Conservation (phyloP, 352 stramenopile species). For the Globisporangium carolinianum region DNA sequence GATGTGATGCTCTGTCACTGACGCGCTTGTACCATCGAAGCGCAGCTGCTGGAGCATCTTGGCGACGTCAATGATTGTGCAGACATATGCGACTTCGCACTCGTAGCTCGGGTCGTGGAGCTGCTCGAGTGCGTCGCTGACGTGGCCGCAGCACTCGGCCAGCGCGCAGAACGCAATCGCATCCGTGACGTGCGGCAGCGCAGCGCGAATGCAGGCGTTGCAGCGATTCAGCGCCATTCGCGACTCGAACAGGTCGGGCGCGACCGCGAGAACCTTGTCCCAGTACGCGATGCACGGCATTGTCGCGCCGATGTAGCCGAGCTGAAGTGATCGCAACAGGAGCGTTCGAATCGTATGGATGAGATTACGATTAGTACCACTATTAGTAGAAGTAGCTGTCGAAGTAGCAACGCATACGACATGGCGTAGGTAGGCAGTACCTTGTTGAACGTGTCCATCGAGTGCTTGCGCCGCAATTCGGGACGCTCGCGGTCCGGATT, state of each 20-base stretch:
- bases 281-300: conserved; percentile 55
- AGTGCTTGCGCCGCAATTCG: conserved; percentile 48
- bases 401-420: not conserved
- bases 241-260: conserved; percentile 45
- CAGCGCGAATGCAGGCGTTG: conserved; percentile 34
- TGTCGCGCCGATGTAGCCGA: conserved; percentile 47
- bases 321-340: conserved; percentile 7
- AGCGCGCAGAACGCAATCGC: conserved; percentile 50
- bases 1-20: not conserved
- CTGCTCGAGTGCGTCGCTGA: conserved; percentile 40
- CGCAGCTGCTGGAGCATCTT: conserved; percentile 17
- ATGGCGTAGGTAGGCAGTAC: conserved; percentile 7
- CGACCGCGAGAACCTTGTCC: conserved; percentile 36
- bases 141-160: conserved; percentile 43
- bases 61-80: conserved; percentile 37
- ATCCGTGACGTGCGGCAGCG: conserved; percentile 36
- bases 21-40: conserved; percentile 7
- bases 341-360: not conserved
- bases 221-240: conserved; percentile 25
- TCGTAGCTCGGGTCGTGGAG: conserved; percentile 48
- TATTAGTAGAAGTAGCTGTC: not conserved
- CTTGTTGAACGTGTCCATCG: conserved; percentile 50
- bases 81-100: conserved; percentile 52
- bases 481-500: conserved; percentile 36
- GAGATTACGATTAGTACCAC: no score